A percentile compares a stretch with the other conserved stretches of the same genome.
Conservation (phyloP, 225 moss, liverwort and hornwort genomes). For the Antitrichia curtipendula region DNA sequence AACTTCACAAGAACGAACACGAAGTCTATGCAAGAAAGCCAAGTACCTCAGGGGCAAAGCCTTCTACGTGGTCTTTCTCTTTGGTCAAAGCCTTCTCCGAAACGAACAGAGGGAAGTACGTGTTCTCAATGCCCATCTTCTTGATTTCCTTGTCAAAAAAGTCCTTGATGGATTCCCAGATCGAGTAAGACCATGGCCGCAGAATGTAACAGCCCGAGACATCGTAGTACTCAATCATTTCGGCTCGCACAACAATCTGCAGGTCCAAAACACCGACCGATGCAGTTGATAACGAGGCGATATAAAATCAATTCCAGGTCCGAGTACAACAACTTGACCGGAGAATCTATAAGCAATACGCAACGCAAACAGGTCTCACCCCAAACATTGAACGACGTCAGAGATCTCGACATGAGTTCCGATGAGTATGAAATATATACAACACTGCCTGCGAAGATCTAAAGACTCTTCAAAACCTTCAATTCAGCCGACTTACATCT, state of each 20-base stretch:
- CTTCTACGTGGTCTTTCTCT: slow-evolving; percentile 92
- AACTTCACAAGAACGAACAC: neutral
- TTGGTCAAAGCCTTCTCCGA: slow-evolving; percentile 75
- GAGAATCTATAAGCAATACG: neutral
- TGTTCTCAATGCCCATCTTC: slow-evolving; percentile 82
- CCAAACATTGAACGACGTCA: neutral
- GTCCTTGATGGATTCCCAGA: slow-evolving; percentile 84
- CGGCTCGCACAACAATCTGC: slow-evolving; percentile 75
- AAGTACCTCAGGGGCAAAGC: slow-evolving; percentile 84
- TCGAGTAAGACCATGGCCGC: slow-evolving; percentile 93
- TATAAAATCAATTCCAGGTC: neutral
- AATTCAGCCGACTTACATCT: slow-evolving; percentile 35
- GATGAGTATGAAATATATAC: neutral
- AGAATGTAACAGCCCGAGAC: slow-evolving; percentile 97
- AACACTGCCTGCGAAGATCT: neutral
- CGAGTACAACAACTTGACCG: neutral
- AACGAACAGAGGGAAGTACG: slow-evolving; percentile 88
- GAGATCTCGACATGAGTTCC: neutral
- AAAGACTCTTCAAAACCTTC: neutral
- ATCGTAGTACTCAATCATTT: slow-evolving; percentile 98
- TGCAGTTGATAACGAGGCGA: neutral
- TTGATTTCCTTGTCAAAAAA: slow-evolving; percentile 82
- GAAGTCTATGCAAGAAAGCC: neutral
- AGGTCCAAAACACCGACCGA: neutral
- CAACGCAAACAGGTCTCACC: neutral